A percentile compares a stretch with the other conserved stretches of the same genome.
Conservation (phyloP, 768 basidiomycete species). For the Auriscalpium microsporum region DNA sequence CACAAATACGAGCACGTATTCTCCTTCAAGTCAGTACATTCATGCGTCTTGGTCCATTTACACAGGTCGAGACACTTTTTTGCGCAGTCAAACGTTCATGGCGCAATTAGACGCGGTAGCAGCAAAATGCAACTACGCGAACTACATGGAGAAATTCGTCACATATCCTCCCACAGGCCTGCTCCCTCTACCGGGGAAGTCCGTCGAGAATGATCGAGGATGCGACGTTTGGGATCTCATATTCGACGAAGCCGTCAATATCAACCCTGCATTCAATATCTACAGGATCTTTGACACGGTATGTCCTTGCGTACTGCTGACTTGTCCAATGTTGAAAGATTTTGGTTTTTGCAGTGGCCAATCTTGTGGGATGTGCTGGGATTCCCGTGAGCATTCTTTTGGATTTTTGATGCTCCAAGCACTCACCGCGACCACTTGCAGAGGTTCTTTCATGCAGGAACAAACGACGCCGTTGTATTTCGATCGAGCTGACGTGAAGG, state of each 20-base stretch:
- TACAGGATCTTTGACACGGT: constrained; percentile 71
- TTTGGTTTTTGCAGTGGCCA: constrained; percentile 33
- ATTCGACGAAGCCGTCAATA: constrained; percentile 46
- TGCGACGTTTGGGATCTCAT: constrained; percentile 67
- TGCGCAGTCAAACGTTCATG: constrained; percentile 53
- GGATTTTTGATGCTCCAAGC: background rate
- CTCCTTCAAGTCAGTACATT: constrained; percentile 49
- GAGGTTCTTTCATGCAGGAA: constrained; percentile 44
- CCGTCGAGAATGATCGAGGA: constrained; percentile 33
- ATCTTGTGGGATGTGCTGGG: constrained; percentile 74
- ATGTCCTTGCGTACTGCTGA: constrained; percentile 11
- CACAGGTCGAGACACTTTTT: background rate
- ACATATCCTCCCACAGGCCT: constrained; percentile 60
- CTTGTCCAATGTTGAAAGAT: background rate
- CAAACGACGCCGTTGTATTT: constrained; percentile 63
- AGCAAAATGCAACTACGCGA: constrained; percentile 49
- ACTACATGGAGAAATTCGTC: constrained; percentile 52
- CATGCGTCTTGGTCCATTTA: background rate
- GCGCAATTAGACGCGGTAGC: constrained; percentile 46
- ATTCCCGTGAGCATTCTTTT: constrained; percentile 44
- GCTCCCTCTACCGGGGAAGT: constrained; percentile 61
- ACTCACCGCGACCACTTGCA: constrained; percentile 16
- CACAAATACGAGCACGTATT: constrained; percentile 65
- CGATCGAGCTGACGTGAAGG: constrained; percentile 57
- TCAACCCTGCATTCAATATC: constrained; percentile 72